Evolutionary conservation across 768 basidiomycete genomes (phyloP), one percentile per base, ranked within the genome.

Genomic region (Saitozyma podzolica): DNA sequence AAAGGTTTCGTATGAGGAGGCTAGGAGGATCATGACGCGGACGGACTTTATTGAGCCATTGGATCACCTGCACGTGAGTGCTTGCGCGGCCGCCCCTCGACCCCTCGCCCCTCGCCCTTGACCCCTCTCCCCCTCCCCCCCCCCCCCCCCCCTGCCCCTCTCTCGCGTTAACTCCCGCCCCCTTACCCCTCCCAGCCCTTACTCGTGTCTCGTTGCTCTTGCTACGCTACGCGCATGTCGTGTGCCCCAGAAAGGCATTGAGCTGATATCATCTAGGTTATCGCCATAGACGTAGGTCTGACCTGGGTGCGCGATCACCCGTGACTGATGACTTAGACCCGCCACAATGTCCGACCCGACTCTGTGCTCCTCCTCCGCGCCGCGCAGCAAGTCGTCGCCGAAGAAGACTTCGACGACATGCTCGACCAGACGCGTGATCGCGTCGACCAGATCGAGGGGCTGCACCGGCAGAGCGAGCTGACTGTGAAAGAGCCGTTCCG

Each of bases 361-460:
- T 92, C 90, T 0, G 84, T 87, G 80, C 83, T 91, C 17, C 85
- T 89, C 57, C 83, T 91, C 6, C 85, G 85, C 57, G 88, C 89
- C 54, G 89, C 89, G 42, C 82, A 84, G 66, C 83, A 87, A 67
- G 87, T 91, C 6, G 86, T 87, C 16, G 83, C 84, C 20, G 87
- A 87, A 75, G 86, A 88, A 52, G 90, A 86, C 9, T 93, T 94
- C 72, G 87, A 92, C 54, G 87, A 89, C n/a, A 73, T 87, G 42
- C 83, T 91, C 16, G 84, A 90, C 63, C 83, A 82, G 56, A 91
- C 91, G 6, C 83, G 89, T 54, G 85, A 85, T 62, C 83, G 92
- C 13, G 86, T 93, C 47, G 89, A 92, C 77, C 88, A 90, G 78
- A 93, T 94, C 70, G 92, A 94, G 80, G 88, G 77, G 29, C 61